Conservation (phyloP, 2,329 filamentous ascomycete genomes). For the Trichoderma atroviride region DNA sequence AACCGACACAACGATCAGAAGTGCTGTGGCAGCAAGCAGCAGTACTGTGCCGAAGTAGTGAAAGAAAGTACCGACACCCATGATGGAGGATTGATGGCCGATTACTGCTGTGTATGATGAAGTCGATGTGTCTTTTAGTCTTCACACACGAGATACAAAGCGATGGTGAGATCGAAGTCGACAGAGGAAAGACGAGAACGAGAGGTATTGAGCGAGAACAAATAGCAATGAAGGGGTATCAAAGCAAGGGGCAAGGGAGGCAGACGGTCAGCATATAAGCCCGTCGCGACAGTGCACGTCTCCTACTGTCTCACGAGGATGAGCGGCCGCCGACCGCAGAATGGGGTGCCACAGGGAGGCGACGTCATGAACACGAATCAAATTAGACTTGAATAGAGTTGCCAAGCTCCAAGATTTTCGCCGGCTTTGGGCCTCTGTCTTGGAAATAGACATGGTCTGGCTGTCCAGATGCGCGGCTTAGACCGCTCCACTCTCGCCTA, state of each 20-base stretch:
- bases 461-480: constrained; percentile 11
- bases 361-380: constrained; percentile 28
- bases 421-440: constrained; percentile 11
- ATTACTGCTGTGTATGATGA: not conserved
- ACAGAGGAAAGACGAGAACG: not conserved
- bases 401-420: constrained; percentile 13
- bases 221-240: constrained; percentile 1
- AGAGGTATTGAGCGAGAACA: constrained; percentile 16
- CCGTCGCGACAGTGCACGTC: constrained; percentile 12
- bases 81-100: constrained; percentile 36
- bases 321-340: constrained; percentile 24
- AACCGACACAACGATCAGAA: constrained; percentile 61
- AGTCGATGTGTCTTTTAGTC: not conserved
- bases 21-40: constrained; percentile 56
- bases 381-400: not conserved
- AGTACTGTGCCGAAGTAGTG: constrained; percentile 62
- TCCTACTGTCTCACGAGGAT: constrained; percentile 24
- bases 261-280: constrained; percentile 27
- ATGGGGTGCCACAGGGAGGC: constrained; percentile 21
- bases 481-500: constrained; percentile 11
- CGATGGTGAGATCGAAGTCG: not conserved
- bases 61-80: constrained; percentile 54
- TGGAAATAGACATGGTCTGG: constrained; percentile 14
- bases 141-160: not conserved
- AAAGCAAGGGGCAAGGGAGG: constrained; percentile 17